phyloP scores from a whole-genome alignment of 148 eudicot genomes.

The Fagopyrum esculentum region DNA sequence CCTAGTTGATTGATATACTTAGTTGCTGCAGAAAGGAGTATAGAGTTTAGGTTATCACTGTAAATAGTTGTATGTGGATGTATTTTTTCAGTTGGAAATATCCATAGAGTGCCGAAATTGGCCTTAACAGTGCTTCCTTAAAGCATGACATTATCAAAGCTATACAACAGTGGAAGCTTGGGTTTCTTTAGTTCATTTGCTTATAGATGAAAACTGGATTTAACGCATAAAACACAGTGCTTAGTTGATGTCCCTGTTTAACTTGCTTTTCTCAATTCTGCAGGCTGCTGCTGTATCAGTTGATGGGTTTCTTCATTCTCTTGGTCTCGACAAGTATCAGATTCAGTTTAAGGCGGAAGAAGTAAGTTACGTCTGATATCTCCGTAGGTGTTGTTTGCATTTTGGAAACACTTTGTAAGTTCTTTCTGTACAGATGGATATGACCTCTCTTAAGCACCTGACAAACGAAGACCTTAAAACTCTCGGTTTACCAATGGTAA shows the following conservation, averaged over 20 bases:
- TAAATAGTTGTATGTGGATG: background rate
- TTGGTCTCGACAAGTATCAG: slow-evolving; percentile 74
- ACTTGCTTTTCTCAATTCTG: background rate
- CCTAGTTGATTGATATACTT: background rate
- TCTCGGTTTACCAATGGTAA: slow-evolving; percentile 91
- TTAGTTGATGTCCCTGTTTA: background rate
- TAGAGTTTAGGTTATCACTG: background rate
- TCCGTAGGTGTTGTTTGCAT: background rate
- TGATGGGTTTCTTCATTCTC: slow-evolving; percentile 63
- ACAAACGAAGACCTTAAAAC: slow-evolving; percentile 78
- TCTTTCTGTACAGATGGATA: slow-evolving; percentile 55
- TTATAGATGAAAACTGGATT: background rate
- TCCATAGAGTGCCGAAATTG: background rate
- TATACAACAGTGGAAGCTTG: background rate
- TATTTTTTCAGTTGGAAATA: background rate
- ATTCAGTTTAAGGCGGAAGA: slow-evolving; percentile 71
- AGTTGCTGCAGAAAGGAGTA: background rate
- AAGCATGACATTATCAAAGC: background rate
- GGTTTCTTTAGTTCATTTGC: no score
- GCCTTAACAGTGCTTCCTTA: background rate
- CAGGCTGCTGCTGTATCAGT: slow-evolving; percentile 60
- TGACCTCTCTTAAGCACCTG: slow-evolving; percentile 88
- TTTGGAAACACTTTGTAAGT: background rate
- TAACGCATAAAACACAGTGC: background rate
- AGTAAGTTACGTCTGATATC: slow-evolving; percentile 28